These are phyloP conservation scores for Asterella californica DNA, from an alignment of 225 moss, liverwort and hornwort species.

Conservation along the genomic window DNA sequence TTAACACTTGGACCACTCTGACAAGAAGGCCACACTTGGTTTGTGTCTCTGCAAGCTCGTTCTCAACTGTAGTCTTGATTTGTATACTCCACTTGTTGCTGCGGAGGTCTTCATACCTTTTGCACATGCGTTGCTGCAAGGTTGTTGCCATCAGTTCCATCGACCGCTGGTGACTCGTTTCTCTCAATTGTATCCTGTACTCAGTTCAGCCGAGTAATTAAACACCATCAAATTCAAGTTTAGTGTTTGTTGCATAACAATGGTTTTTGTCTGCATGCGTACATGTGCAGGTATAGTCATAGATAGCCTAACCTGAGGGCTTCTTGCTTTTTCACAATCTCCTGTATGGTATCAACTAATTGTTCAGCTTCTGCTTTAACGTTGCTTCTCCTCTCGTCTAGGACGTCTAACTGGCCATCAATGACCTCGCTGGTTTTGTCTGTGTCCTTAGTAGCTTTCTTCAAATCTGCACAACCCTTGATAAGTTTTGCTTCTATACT, in stretches of 20 bases:
- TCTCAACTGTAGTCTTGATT: constrained; percentile 38
- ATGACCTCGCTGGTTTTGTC: constrained; percentile 39
- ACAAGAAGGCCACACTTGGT: constrained; percentile 40
- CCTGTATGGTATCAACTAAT: constrained; percentile 18
- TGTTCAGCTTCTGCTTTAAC: constrained; percentile 26
- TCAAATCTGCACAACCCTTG: constrained; percentile 49
- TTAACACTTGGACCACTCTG: constrained; percentile 42
- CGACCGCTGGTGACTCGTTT: constrained; percentile 35
- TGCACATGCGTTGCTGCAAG: constrained; percentile 67
- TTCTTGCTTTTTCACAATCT: constrained; percentile 49
- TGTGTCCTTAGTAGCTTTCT: constrained; percentile 42
- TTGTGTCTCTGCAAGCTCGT: constrained; percentile 48
- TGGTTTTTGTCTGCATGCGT: not conserved
- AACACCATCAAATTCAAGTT: not conserved
- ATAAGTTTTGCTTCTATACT: constrained; percentile 58
- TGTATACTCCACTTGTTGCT: constrained; percentile 60
- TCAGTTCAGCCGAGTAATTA: not conserved
- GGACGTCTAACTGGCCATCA: constrained; percentile 41
- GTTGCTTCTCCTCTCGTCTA: constrained; percentile 26
- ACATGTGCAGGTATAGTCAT: not conserved
- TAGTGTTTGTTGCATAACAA: not conserved
- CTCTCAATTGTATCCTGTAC: constrained; percentile 43
- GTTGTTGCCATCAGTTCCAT: constrained; percentile 63
- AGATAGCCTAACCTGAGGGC: constrained; percentile 52
- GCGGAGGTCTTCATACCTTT: constrained; percentile 56